Base-by-base conservation (phyloP, 805 yeast species). In the Saccharomycopsis schoenii region DNA sequence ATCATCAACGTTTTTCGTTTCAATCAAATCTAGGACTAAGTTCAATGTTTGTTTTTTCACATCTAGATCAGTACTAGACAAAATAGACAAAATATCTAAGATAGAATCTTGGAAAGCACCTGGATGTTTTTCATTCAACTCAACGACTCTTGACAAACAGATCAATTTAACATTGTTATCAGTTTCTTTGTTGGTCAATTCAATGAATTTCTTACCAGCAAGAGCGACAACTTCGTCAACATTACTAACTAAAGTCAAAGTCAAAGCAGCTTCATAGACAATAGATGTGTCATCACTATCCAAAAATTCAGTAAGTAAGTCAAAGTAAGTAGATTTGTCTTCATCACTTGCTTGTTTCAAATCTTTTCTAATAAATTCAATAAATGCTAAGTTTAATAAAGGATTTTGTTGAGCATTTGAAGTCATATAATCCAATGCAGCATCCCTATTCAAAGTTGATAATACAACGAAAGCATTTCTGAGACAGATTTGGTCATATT, bases 151-250 rank as follows among this genome's bases (percentile, higher is more conserved):
- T 70, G 90, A 94, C 69, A 94, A 79, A 21, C 96, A 94, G 69
- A 93, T 92, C 66, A 94, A 81, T 74, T 96, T 96, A 68, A 93
- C 92, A 70, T 92, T 94, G 76, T 89, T 92, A 73, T 94, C 98
- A n/a, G 96, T 80, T 71, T 91, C 98, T 70, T 87, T 89, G 67
- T 86, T 85, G 40, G 97, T 96, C 67, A 94, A 79, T 62, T 89
- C 96, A 64, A 93, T 84, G 69, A 90, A 87, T 72, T 90, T 90
- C 60, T 84, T 74, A 47, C 96, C 98, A 15, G 97, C 94, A 64
- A 85, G 81, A 60, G 84, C 76, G 60, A 93, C 80, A 19, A 88
- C 83, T 29, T 92, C 86, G 59, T 85, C 83, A 60, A 77, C 72
- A 37, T 47, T 63, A 6, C 91, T 79, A 62, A 90, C 76, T 25